Conservation (phyloP, 2,329 filamentous ascomycete genomes). For the Ophiostoma novo-ulmi region DNA sequence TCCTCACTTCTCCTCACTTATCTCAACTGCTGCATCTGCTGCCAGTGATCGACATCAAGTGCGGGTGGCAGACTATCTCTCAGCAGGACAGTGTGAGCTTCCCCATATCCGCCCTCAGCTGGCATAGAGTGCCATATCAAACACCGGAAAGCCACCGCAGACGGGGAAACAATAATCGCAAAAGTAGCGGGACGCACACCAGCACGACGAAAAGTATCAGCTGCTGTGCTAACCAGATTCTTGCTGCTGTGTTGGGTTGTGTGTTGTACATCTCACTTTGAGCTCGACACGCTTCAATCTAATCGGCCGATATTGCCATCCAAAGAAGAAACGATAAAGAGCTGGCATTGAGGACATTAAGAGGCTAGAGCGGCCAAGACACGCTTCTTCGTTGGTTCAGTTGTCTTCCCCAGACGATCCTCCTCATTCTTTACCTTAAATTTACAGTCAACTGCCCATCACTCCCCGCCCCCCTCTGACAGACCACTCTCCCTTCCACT, state of each 20-base stretch:
- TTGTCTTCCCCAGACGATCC: background rate
- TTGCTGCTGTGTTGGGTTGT: constrained; percentile 1
- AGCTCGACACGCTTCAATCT: background rate
- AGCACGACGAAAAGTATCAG: constrained; percentile 15
- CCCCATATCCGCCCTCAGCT: background rate
- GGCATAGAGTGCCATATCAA: background rate
- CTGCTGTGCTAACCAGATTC: constrained; percentile 17
- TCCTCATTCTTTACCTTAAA: background rate
- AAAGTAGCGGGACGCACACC: constrained; percentile 6
- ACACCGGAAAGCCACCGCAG: background rate
- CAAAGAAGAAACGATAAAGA: constrained; percentile 3
- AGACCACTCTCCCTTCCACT: constrained; percentile 13
- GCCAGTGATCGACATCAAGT: background rate
- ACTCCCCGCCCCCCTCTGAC: constrained; percentile 11
- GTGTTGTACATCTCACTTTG: background rate
- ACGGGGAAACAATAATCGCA: background rate
- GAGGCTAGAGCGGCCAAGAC: background rate
- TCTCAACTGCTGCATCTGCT: background rate
- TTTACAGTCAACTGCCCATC: background rate
- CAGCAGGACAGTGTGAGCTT: background rate
- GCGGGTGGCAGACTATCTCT: background rate
- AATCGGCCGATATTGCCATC: background rate
- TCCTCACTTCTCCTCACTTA: background rate
- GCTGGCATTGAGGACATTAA: background rate
- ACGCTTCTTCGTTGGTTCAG: background rate